Evolutionary conservation across 1,284 basidiomycete species (phyloP), one percentile per base, ranked within the genome.

Genomic region (Microbotryum saponariae): DNA sequence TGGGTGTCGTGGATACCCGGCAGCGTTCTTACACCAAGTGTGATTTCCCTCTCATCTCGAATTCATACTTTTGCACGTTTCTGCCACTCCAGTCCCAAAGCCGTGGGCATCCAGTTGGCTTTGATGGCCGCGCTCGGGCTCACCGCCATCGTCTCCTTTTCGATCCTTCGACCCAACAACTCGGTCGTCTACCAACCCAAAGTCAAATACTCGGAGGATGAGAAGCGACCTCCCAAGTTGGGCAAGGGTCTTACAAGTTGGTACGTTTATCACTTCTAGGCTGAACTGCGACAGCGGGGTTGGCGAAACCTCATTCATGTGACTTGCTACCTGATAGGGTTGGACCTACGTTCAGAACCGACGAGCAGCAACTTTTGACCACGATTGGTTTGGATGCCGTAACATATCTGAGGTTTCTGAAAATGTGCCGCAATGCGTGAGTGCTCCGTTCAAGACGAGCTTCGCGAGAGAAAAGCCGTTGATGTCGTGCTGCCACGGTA

Each of bases 361-460:
- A 87, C 71, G 94, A 98, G 76, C 83, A 86, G 31, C 86, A 91
- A 69, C 83, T 97, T 51, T 80, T 97, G 37, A 84, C 89, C 69
- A 91, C 93, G 74, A 82, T 97, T 71, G 94, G 81, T 20, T 83
- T 97, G 23, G 96, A 99, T 74, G 94, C 93, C 0, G 87, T 91
- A 55, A 83, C 88, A 16, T 99, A 90, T 76, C 83, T 99, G 21
- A 87, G 93, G 25, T 97, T 98, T 75, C 81, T 88, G 31, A 85
- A 91, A 64, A 85, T 99, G 79, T 82, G 89, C 72, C 85, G 91
- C 29, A 84, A 82, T 79, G 78, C 89, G 70, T 71, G 45, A 20
- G 70, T 65, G 31, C 12, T 23, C 27, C 16, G 16, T 20, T 42
- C 37, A 18, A 42, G 37, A 42, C 6, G 37, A 42, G 12, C 14